Percentiles rank a stretch among this genome's conserved stretches.
Evolutionary conservation across 2,329 filamentous ascomycete genomes (phyloP).

Genomic region (Venturia pyrina): DNA sequence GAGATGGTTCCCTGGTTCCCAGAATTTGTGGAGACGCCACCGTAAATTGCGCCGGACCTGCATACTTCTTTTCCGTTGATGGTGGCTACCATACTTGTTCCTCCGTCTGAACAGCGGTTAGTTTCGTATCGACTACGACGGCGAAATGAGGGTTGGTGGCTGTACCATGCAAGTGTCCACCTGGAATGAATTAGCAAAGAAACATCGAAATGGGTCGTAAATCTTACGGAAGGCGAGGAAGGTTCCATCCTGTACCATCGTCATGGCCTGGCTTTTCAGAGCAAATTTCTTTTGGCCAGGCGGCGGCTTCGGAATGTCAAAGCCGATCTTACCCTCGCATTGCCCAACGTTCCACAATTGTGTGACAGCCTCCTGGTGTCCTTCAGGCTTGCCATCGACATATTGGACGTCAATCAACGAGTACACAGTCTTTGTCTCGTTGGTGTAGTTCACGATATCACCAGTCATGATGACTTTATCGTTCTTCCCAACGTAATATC

Average conservation of each 20-base stretch:
- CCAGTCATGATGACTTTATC: no score
- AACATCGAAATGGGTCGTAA: neutral
- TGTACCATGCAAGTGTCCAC: neutral
- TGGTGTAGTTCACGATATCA: no score
- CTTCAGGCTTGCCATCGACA: no score
- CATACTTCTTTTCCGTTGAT: constrained; percentile 1
- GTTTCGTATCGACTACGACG: neutral
- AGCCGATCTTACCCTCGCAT: neutral
- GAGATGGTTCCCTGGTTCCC: neutral
- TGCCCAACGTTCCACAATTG: neutral
- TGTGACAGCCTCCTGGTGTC: no score
- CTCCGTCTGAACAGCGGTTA: neutral
- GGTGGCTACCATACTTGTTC: neutral
- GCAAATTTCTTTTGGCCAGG: neutral
- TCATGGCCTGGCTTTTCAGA: neutral
- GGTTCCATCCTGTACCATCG: neutral
- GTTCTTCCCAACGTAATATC: no score
- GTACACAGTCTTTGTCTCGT: no score
- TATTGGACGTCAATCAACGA: no score
- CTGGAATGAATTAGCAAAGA: neutral
- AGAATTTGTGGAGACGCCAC: neutral
- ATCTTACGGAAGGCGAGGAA: neutral
- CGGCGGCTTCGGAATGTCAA: neutral
- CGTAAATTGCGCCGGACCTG: neutral
- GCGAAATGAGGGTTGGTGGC: neutral